phyloP scores from a whole-genome alignment of 768 basidiomycete genomes.

The Rhizopogon sp. region DNA sequence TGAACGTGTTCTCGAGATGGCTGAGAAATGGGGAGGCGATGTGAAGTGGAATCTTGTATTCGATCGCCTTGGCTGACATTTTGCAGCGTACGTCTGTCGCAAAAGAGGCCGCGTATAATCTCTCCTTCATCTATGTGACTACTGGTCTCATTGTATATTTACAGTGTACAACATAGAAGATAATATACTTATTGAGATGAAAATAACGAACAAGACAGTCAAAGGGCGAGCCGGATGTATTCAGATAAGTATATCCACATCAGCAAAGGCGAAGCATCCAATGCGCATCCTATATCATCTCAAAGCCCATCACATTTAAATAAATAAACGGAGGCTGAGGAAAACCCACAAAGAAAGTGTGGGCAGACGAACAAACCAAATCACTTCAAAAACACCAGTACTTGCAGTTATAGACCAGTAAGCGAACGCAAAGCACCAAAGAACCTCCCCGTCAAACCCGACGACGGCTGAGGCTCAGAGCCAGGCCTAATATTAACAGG shows the following conservation, averaged over 20 bases:
- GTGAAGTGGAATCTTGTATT: constrained; percentile 24
- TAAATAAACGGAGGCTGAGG: no score
- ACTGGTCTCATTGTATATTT: no score
- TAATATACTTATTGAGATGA: not conserved
- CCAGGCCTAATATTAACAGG: not conserved
- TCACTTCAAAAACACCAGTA: no score
- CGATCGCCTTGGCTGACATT: not conserved
- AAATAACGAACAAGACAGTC: not conserved
- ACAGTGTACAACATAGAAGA: not conserved
- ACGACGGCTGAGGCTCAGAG: not conserved
- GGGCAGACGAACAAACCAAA: not conserved
- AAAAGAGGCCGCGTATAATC: constrained; percentile 82
- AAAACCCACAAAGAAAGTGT: no score
- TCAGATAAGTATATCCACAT: not conserved
- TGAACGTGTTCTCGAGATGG: constrained; percentile 63
- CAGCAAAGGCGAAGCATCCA: no score
- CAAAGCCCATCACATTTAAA: no score
- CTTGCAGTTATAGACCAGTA: not conserved
- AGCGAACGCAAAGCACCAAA: not conserved
- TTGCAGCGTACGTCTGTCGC: constrained; percentile 51
- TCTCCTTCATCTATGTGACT: constrained; percentile 75
- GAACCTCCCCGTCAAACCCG: not conserved
- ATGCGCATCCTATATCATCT: no score
- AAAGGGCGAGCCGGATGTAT: not conserved
- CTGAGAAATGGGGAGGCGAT: constrained; percentile 33